phyloP scores from a whole-genome alignment of 2,329 filamentous ascomycete genomes.

The Fusarium sp. region DNA sequence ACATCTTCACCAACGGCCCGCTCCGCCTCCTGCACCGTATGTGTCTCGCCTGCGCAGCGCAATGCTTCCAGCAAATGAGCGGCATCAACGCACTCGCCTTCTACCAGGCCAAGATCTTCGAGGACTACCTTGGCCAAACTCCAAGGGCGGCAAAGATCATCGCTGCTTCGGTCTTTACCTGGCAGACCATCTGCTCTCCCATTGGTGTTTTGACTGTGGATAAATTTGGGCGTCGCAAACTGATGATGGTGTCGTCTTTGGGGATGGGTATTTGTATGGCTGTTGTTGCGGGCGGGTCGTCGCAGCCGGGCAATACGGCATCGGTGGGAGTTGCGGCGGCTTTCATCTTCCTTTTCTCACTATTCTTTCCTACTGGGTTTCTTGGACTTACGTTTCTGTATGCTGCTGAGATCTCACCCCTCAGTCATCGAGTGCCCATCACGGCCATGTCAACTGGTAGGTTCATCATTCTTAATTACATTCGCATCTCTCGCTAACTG shows the following conservation, averaged over 20 bases:
- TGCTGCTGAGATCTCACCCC: constrained; percentile 6
- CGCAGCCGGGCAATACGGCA: neutral
- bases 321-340: neutral
- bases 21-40: neutral
- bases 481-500: neutral
- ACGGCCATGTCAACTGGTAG: constrained; percentile 8
- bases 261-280: constrained; percentile 6
- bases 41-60: neutral
- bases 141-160: neutral
- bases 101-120: constrained; percentile 8
- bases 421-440: constrained; percentile 3
- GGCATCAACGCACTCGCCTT: constrained; percentile 4
- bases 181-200: constrained; percentile 1
- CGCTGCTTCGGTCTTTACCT: neutral
- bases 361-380: constrained; percentile 3
- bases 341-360: constrained; percentile 2
- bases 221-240: neutral
- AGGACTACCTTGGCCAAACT: neutral
- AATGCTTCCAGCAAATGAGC: constrained; percentile 4
- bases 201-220: neutral
- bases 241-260: neutral
- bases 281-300: constrained; percentile 1
- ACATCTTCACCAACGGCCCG: neutral
- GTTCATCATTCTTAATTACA: neutral
- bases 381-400: constrained; percentile 1